Percentiles rank a stretch among this genome's conserved stretches.
Conservation (phyloP, 345 rosid species). For the Lumnitzera racemosa region DNA sequence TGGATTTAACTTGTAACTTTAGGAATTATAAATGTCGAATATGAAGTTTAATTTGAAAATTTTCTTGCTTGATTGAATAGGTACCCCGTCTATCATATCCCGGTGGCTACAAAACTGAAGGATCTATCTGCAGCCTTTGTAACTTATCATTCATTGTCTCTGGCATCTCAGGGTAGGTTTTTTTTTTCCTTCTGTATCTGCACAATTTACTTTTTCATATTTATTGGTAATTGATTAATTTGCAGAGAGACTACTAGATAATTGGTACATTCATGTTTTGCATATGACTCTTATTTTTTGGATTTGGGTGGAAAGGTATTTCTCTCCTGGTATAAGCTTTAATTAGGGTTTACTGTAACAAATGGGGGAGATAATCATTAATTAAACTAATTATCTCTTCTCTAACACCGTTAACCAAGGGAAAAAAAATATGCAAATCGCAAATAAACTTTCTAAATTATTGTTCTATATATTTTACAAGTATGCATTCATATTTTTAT, state of each 20-base stretch:
- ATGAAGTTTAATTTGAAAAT: neutral
- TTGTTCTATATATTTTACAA: no score
- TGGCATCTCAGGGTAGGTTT: conserved; percentile 25
- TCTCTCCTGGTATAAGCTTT: no score
- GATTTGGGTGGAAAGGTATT: no score
- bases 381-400: no score
- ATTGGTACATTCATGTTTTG: neutral
- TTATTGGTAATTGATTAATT: neutral
- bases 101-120: conserved; percentile 12
- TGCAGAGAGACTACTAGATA: neutral
- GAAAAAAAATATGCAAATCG: no score
- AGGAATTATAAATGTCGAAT: neutral
- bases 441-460: no score
- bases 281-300: neutral
- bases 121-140: conserved; percentile 34
- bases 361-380: no score
- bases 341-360: no score
- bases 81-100: conserved; percentile 38
- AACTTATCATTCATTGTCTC: conserved; percentile 33
- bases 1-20: neutral
- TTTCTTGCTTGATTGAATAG: conserved; percentile 12
- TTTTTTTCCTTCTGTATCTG: neutral
- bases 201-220: neutral
- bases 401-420: no score
- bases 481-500: no score